phyloP scores from a whole-genome alignment of 2,329 filamentous ascomycete species.

The Fusarium xyrophilum region DNA sequence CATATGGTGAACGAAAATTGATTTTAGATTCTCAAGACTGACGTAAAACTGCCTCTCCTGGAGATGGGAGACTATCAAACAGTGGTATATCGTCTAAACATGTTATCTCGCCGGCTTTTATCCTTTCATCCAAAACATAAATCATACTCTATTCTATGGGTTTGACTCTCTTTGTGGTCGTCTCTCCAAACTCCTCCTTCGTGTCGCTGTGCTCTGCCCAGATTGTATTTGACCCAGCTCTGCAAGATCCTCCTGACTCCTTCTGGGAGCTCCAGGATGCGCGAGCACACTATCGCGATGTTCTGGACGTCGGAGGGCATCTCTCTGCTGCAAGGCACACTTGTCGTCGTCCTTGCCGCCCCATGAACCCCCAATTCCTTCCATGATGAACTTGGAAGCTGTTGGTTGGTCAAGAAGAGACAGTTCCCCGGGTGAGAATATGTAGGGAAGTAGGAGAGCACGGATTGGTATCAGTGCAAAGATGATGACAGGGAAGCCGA shows the following conservation, averaged over 20 bases:
- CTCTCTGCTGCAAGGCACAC: conserved; percentile 17
- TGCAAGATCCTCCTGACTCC: conserved; percentile 47
- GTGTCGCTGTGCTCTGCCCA: conserved; percentile 43
- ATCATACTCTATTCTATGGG: background rate
- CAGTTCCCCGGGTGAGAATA: conserved; percentile 68
- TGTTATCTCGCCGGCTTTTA: background rate
- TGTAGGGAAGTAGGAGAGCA: conserved; percentile 66
- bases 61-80: background rate
- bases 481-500: conserved; percentile 81
- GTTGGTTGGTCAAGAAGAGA: conserved; percentile 73
- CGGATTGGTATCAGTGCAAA: conserved; percentile 71
- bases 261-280: conserved; percentile 39
- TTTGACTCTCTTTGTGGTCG: conserved; percentile 19
- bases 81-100: conserved; percentile 19
- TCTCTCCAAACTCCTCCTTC: conserved; percentile 40
- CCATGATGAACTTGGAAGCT: conserved; percentile 77
- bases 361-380: conserved; percentile 72
- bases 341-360: conserved; percentile 47
- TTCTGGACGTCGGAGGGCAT: conserved; percentile 3
- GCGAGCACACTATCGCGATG: conserved; percentile 40
- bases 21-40: background rate
- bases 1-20: background rate
- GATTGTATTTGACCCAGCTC: conserved; percentile 45
- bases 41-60: background rate
- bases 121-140: background rate